Evolutionary conservation across 2,329 filamentous ascomycete species (phyloP), one percentile per base, ranked within the genome.

Genomic region (Aspergillus tamarii): DNA sequence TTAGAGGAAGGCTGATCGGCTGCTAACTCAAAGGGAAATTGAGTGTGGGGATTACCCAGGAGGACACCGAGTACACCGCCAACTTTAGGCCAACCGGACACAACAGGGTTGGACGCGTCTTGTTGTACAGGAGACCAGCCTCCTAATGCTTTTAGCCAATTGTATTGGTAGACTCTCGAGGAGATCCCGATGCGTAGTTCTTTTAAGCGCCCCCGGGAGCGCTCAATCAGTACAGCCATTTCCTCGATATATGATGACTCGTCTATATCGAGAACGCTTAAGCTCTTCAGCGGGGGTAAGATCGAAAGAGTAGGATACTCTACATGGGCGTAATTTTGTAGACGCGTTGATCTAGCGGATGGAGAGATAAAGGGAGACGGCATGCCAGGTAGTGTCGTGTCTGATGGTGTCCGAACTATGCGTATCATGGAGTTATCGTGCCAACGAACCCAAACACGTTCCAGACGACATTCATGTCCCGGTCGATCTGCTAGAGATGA

Each of bases 221-320:
- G 86, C 64, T 90, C 89, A 64, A 95, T 88, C 14, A 95, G 83
- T 48, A 92, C 83, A 60, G 90, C 89, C 86, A 95, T 90, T 78
- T 95, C 92, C 72, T 94, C 91, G 43, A 94, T 79, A 74, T 95
- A 95, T 32, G 89, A 85, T n/a, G 92, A 78, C 73, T 94, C 91
- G 71, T 95, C 92, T 64, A 95, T 91, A 69, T 95, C 90, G 48
- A 95, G 82, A 1, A 94, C 92, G 57, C 87, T 91, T 63, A 95
- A 77, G 68, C 89, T 92, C 75, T 88, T 91, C 59, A 95, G 77
- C 0, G 91, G 85, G 11, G 91, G 91, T 9, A 96, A 82, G 11
- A 92, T 87, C 52, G 91, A 94, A 70, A 95, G 91, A 1, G 90
- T 93, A 1, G 92, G 92, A 69, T 91, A 90, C 77, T 94, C 91